Conservation (phyloP, 2,329 filamentous ascomycete genomes). For the Pyrenophora teres region DNA sequence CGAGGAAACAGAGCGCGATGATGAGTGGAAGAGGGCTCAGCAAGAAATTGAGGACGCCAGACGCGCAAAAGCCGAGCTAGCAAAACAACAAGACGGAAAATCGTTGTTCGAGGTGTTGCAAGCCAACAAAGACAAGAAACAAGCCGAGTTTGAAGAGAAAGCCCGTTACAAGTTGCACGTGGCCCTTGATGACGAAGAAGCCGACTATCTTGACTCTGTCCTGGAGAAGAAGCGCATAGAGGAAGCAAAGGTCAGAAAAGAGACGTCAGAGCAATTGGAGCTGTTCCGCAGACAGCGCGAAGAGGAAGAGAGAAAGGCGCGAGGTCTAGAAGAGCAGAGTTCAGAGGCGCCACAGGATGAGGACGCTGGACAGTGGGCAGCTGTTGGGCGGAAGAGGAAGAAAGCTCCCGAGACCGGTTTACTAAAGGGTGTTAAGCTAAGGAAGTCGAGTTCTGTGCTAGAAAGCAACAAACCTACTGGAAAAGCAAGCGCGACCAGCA, state of each 20-base stretch:
- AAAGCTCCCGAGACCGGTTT: constrained; percentile 47
- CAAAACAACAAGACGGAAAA: constrained; percentile 59
- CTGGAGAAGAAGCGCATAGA: constrained; percentile 61
- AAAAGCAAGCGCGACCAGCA: background rate
- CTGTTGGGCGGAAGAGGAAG: constrained; percentile 58
- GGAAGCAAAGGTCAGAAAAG: constrained; percentile 61
- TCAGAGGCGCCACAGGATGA: constrained; percentile 40
- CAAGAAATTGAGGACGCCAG: constrained; percentile 67
- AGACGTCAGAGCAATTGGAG: constrained; percentile 64
- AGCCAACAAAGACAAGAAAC: constrained; percentile 86
- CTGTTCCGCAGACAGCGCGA: constrained; percentile 64
- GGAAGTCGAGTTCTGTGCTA: constrained; percentile 40
- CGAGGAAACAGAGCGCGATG: constrained; percentile 49
- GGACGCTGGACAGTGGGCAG: constrained; percentile 56
- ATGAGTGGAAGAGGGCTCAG: constrained; percentile 69
- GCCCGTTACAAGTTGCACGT: constrained; percentile 76
- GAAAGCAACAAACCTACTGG: constrained; percentile 16
- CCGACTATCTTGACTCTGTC: constrained; percentile 70
- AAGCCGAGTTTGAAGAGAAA: constrained; percentile 79
- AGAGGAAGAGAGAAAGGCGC: constrained; percentile 58
- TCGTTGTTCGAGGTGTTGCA: constrained; percentile 76
- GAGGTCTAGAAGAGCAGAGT: constrained; percentile 45
- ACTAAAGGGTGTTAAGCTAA: constrained; percentile 52
- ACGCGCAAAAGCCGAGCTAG: constrained; percentile 58
- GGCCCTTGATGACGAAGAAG: constrained; percentile 77